Conservation (phyloP, 2,329 filamentous ascomycete genomes). For the Diaporthe velutina region DNA sequence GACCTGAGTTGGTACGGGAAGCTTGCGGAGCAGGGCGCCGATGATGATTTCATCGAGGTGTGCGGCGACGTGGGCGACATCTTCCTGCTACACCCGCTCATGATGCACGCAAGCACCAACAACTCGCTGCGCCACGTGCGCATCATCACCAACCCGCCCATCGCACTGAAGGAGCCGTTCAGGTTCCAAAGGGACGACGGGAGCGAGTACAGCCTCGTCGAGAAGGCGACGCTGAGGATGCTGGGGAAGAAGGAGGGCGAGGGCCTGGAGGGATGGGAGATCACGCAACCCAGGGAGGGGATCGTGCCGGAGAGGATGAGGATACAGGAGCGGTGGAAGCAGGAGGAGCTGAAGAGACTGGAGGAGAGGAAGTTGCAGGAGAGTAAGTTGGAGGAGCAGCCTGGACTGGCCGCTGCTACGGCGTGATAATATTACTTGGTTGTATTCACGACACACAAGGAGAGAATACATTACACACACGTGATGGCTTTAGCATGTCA, state of each 20-base stretch:
- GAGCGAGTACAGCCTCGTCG: conserved; percentile 65
- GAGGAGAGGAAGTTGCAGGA: conserved; percentile 59
- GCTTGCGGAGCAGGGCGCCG: conserved; percentile 51
- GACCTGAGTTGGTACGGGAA: conserved; percentile 60
- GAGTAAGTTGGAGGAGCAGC: conserved; percentile 51
- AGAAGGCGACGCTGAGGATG: conserved; percentile 65
- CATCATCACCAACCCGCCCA: conserved; percentile 70
- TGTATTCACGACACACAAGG: not conserved
- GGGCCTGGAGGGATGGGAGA: conserved; percentile 63
- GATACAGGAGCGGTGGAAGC: conserved; percentile 64
- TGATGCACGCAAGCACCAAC: conserved; percentile 68
- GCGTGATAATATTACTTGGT: not conserved
- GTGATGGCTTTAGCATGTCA: not conserved
- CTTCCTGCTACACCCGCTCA: conserved; percentile 70
- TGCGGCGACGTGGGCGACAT: conserved; percentile 68
- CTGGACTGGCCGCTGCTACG: conserved; percentile 7
- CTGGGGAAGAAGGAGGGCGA: conserved; percentile 57
- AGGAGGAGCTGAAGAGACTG: conserved; percentile 59
- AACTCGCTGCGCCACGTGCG: conserved; percentile 56
- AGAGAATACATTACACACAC: not conserved
- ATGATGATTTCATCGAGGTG: conserved; percentile 65
- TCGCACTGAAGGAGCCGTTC: conserved; percentile 65
- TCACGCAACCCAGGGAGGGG: conserved; percentile 60
- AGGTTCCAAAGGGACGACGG: conserved; percentile 61
- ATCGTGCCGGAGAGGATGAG: conserved; percentile 64